Evolutionary conservation across 2,329 filamentous ascomycete genomes (phyloP), one percentile per base, ranked within the genome.

Genomic region (Pseudogymnoascus sp.): DNA sequence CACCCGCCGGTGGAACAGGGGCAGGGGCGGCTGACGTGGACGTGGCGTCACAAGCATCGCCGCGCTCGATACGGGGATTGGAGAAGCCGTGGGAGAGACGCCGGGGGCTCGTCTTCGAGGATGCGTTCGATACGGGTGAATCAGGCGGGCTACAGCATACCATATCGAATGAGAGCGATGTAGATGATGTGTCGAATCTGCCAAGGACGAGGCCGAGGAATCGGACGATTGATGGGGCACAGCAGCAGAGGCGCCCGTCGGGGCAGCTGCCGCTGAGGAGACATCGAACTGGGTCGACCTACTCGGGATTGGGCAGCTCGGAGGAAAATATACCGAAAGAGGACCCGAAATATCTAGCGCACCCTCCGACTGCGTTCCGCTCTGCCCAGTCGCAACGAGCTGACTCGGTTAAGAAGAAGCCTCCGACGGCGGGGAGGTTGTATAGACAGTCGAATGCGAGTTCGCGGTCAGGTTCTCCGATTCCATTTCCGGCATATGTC

Each of bases 81-180:
- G 76, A 79, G 62, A 76, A 74, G 65, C 70, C 72, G 3, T 71
- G 64, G 60, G 69, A 72, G 42, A 66, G 84, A 63, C 78, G 84
- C 38, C 83, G 85, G 69, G 85, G 84, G 64, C 77, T 86, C 53
- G 82, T 87, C 46, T 88, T 88, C 70, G 79, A 84, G 66, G 84
- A 87, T 65, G 78, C 83, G 10, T 78, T 81, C 65, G 82, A 84
- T 62, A 78, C 77, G 69, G 67, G 38, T 74, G 61, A 61, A 44
- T 40, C 62, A 14, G 28, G 44, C 63, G 64, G 64, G 11, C 40
- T 65, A 31, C 36, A 38, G 14, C 34, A 40, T 36, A 37, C n/a
- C 23, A 40, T 18, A 7, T 25, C 21, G 18, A 56, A 21, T 21
- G 50, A 56, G 50, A 34, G 50, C 50, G 50, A 56, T 5, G 7